Percentiles rank a stretch among this genome's conserved stretches.
Evolutionary conservation across 768 basidiomycete species (phyloP).

Genomic region (Panus rudis): DNA sequence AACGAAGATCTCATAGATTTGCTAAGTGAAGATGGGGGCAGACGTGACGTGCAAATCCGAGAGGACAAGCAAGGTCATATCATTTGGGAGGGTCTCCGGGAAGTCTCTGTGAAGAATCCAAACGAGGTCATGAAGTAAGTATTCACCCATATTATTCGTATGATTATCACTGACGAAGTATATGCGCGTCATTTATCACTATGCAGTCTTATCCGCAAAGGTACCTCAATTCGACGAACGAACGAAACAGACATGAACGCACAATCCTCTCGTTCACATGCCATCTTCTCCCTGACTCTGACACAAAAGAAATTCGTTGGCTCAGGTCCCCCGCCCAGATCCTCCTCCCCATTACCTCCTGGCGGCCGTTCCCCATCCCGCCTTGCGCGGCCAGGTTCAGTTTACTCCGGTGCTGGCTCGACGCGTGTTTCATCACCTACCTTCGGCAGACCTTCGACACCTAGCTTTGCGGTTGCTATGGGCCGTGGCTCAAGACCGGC

Average conservation of each 20-base stretch:
- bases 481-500: slow-evolving; percentile 68
- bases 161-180: not conserved
- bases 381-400: slow-evolving; percentile 74
- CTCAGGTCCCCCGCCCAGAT: slow-evolving; percentile 59
- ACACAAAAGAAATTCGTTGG: slow-evolving; percentile 86
- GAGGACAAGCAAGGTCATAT: slow-evolving; percentile 97
- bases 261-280: slow-evolving; percentile 95
- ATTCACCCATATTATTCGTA: not conserved
- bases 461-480: slow-evolving; percentile 73
- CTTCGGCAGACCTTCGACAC: slow-evolving; percentile 70
- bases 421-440: slow-evolving; percentile 70
- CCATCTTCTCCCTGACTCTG: slow-evolving; percentile 94
- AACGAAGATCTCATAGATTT: slow-evolving; percentile 99
- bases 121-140: slow-evolving; percentile 90
- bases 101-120: slow-evolving; percentile 79
- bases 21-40: slow-evolving; percentile 64
- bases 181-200: slow-evolving; percentile 3
- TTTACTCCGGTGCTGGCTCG: slow-evolving; percentile 24
- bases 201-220: slow-evolving; percentile 78
- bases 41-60: slow-evolving; percentile 88
- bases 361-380: slow-evolving; percentile 72
- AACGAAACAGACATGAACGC: slow-evolving; percentile 99
- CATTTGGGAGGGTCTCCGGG: slow-evolving; percentile 92
- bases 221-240: slow-evolving; percentile 85
- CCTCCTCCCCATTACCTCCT: slow-evolving; percentile 70